Percentiles rank a stretch among this genome's conserved stretches.
phyloP scores from a whole-genome alignment of 148 eudicot genomes.

The Vaccinium corymbosum region DNA sequence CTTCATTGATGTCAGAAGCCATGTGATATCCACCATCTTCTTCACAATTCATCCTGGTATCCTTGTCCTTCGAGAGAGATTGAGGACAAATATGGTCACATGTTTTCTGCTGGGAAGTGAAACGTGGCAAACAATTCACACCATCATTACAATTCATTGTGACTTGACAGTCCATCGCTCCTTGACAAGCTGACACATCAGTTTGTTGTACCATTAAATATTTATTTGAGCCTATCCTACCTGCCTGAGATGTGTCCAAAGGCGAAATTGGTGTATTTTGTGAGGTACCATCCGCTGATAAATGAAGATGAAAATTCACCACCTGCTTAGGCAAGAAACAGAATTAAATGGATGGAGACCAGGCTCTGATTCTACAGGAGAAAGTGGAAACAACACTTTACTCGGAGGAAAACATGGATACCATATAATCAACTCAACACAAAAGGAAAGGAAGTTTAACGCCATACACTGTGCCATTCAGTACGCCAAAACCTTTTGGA shows the following conservation, averaged over 20 bases:
- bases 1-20: slow-evolving; percentile 40
- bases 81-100: slow-evolving; percentile 14
- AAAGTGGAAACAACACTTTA: too few relatives aligned
- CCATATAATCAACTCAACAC: too few relatives aligned
- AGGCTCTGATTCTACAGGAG: too few relatives aligned
- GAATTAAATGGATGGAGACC: neutral
- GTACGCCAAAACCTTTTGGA: neutral
- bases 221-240: slow-evolving; percentile 18
- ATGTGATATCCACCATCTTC: slow-evolving; percentile 24
- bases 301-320: slow-evolving; percentile 47
- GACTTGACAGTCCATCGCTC: slow-evolving; percentile 14
- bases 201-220: slow-evolving; percentile 18
- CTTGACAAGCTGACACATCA: slow-evolving; percentile 19
- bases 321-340: slow-evolving; percentile 38
- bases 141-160: slow-evolving; percentile 23
- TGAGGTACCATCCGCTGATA: slow-evolving; percentile 44
- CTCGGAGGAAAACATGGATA: too few relatives aligned
- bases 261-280: slow-evolving; percentile 25
- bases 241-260: slow-evolving; percentile 30
- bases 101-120: slow-evolving; percentile 24
- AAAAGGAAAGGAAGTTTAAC: neutral
- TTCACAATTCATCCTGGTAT: slow-evolving; percentile 22
- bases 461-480: neutral
- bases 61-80: slow-evolving; percentile 18
- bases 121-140: slow-evolving; percentile 18